Evolutionary conservation across 441 rosid species (phyloP), one percentile per base, ranked within the genome.

Genomic region (Manihot esculenta): DNA sequence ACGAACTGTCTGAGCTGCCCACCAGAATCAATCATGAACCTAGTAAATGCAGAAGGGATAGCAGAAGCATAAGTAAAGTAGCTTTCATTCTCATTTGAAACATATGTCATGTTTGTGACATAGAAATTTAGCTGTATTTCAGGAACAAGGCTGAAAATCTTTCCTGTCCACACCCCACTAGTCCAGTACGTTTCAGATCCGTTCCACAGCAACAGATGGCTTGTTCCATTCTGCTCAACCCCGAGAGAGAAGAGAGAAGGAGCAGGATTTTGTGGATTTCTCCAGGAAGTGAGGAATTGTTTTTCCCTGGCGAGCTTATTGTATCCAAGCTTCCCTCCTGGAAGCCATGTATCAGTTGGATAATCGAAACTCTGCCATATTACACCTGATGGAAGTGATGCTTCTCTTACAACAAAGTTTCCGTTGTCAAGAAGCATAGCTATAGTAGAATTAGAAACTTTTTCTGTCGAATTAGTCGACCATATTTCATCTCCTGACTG

Each of bases 291-390:
- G 15, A 63, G 66, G 10, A 3, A 24, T 15, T 15, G 26, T 11
- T 18, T 60, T 45, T 41, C 15, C 3, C 33, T 48, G 13, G 53
- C 50, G 27, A 17, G 59, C 26, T 54, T 44, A n/a, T 33, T 53
- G 35, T 56, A 74, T 42, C 73, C 78, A 68, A 71, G 18, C 66
- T 78, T 78, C 20, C 61, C 45, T 44, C 72, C 66, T 0, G 77
- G 72, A 17, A 78, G 70, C 75, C 75, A 78, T 6, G 71, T 72
- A n/a, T n/a, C n/a, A n/a, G n/a, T n/a, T n/a, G n/a, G n/a, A n/a
- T n/a, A n/a, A n/a, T n/a, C n/a, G n/a, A n/a, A n/a, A n/a, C n/a
- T n/a, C n/a, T n/a, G n/a, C n/a, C n/a, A n/a, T n/a, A n/a, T n/a
- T n/a, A n/a, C n/a, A 66, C 74, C 67, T 9, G 69, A 64, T 8